Evolutionary conservation across 768 basidiomycete genomes (phyloP).

Genomic region (Kwoniella shandongensis): DNA sequence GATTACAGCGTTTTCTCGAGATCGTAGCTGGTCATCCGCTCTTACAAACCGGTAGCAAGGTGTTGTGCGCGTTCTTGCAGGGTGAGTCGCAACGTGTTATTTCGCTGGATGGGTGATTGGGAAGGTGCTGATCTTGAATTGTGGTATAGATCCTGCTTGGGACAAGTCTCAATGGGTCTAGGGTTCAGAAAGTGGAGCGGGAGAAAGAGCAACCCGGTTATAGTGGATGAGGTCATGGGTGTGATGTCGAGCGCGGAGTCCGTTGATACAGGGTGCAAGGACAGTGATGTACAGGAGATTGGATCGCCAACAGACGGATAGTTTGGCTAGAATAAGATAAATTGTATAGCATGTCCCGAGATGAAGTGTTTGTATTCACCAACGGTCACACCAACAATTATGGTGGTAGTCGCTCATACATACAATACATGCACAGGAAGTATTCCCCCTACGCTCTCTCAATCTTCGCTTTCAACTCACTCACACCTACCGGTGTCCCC

Average conservation of each 20-base stretch:
- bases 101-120: background rate
- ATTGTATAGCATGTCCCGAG: no score
- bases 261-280: no score
- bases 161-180: slow-evolving; percentile 50
- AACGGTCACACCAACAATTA: no score
- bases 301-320: no score
- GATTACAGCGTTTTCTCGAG: slow-evolving; percentile 89
- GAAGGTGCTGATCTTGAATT: background rate
- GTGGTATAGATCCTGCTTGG: slow-evolving; percentile 75
- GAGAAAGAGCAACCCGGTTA: no score
- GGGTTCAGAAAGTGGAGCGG: background rate
- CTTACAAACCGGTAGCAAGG: slow-evolving; percentile 94
- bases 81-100: slow-evolving; percentile 31
- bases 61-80: slow-evolving; percentile 90
- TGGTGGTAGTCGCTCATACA: no score
- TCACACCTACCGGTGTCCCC: slow-evolving; percentile 42
- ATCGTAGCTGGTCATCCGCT: slow-evolving; percentile 97
- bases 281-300: no score
- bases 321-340: no score
- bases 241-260: no score
- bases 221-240: no score
- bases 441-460: slow-evolving; percentile 31
- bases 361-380: no score
- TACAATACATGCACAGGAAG: no score
- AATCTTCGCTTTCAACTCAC: slow-evolving; percentile 42